Percentiles rank a stretch among this genome's conserved stretches.
These are phyloP conservation scores for Blechomonas ayalai DNA, from an alignment of 208 protist species.

Conservation along the genomic window DNA sequence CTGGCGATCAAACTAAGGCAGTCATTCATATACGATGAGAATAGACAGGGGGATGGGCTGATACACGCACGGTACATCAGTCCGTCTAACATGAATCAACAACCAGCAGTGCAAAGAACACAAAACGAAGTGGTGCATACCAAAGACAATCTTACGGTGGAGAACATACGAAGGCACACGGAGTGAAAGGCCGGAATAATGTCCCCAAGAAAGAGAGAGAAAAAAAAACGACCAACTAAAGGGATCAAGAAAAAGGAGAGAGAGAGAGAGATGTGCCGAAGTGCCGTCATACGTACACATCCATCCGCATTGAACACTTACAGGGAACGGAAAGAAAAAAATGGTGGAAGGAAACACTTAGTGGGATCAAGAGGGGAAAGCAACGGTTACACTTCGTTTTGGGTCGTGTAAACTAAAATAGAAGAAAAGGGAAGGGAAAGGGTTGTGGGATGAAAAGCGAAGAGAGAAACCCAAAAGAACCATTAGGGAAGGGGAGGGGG, in stretches of 20 bases:
- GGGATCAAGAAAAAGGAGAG: neutral
- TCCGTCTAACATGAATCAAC: constrained; percentile 4
- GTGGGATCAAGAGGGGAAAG: neutral
- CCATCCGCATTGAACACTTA: neutral
- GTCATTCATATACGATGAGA: neutral
- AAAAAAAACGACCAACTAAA: constrained; percentile 6
- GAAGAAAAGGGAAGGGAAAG: too few species aligned
- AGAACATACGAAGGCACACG: too few species aligned
- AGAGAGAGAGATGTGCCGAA: neutral
- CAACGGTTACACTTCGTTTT: neutral
- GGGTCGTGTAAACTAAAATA: too few species aligned
- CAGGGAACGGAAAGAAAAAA: neutral
- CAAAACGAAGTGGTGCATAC: constrained; percentile 2
- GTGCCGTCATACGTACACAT: neutral
- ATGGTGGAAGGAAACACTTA: too few species aligned
- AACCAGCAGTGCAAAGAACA: constrained; percentile 2
- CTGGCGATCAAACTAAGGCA: too few species aligned
- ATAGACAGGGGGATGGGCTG: constrained; percentile 2
- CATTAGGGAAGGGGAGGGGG: too few species aligned
- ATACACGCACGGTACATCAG: neutral
- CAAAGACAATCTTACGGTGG: too few species aligned
- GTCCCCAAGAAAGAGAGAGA: too few species aligned
- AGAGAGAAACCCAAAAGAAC: too few species aligned
- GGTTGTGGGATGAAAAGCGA: too few species aligned
- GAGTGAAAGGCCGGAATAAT: too few species aligned